Conservation (phyloP, 2,329 filamentous ascomycete species). For the Ophiostoma quercus region DNA sequence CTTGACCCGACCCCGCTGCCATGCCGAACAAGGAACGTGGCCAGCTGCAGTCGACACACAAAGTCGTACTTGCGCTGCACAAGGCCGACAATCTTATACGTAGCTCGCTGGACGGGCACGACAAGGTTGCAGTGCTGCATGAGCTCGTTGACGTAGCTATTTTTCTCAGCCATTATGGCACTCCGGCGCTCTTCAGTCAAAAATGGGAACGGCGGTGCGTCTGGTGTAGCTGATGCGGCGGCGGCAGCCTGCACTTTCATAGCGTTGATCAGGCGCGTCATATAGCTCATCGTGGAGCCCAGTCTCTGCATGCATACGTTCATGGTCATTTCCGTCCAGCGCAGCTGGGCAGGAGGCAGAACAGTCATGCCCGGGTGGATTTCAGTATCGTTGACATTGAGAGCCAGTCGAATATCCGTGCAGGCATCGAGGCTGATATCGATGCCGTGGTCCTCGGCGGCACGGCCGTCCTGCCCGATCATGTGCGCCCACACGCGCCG, state of each 20-base stretch:
- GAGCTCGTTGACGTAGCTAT: constrained; percentile 45
- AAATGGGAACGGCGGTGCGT: not conserved
- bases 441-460: constrained; percentile 49
- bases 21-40: constrained; percentile 13
- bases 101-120: constrained; percentile 38
- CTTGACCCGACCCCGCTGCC: not conserved
- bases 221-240: not conserved
- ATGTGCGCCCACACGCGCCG: constrained; percentile 28
- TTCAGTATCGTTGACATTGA: constrained; percentile 49
- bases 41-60: constrained; percentile 30
- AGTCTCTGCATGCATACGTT: constrained; percentile 47
- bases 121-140: constrained; percentile 46
- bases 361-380: constrained; percentile 42
- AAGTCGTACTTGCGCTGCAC: constrained; percentile 32
- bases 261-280: constrained; percentile 42
- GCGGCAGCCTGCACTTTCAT: constrained; percentile 11
- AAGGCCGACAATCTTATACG: constrained; percentile 28
- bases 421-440: constrained; percentile 32
- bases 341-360: constrained; percentile 39
- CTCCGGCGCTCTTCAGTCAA: constrained; percentile 23
- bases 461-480: constrained; percentile 27
- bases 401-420: constrained; percentile 44
- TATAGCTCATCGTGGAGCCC: constrained; percentile 33
- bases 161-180: constrained; percentile 24
- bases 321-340: constrained; percentile 52